Conservation (phyloP, 2,329 filamentous ascomycete genomes). For the Cytospora chrysosperma region DNA sequence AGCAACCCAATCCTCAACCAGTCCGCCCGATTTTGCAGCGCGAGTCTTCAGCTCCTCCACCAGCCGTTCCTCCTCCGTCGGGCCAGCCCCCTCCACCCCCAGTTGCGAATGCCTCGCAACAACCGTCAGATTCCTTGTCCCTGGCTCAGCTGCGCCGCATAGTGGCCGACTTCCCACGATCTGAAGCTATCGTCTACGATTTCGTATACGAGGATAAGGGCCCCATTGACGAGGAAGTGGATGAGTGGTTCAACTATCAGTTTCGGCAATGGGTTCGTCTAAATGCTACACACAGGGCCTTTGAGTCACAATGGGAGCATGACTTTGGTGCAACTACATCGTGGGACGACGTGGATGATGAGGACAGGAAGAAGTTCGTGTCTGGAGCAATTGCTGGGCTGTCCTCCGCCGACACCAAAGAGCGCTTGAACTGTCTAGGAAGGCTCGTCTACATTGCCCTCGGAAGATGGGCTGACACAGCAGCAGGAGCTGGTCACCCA, state of each 20-base stretch:
- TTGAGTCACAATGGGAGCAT: conserved; percentile 71
- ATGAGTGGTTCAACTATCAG: conserved; percentile 97
- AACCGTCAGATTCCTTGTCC: conserved; percentile 67
- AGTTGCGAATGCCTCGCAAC: conserved; percentile 27
- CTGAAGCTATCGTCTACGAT: conserved; percentile 75
- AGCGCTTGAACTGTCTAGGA: conserved; percentile 54
- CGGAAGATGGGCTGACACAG: conserved; percentile 69
- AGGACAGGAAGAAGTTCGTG: conserved; percentile 58
- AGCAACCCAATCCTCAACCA: conserved; percentile 5
- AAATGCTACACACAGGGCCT: conserved; percentile 71
- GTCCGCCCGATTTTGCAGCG: conserved; percentile 33
- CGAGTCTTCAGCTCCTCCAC: conserved; percentile 28
- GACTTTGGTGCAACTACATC: conserved; percentile 45
- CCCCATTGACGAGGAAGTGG: conserved; percentile 80
- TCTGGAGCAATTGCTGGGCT: conserved; percentile 47
- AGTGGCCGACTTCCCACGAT: conserved; percentile 69
- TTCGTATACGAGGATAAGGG: conserved; percentile 77
- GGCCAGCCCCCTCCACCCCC: conserved; percentile 30
- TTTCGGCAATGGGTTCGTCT: conserved; percentile 81
- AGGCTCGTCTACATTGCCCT: conserved; percentile 62
- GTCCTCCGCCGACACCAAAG: conserved; percentile 43
- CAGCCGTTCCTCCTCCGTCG: conserved; percentile 24
- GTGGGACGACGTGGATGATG: conserved; percentile 66
- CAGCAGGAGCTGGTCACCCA: conserved; percentile 44
- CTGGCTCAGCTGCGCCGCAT: conserved; percentile 71